Evolutionary conservation across 2,329 filamentous ascomycete genomes (phyloP).

Genomic region (Penicillium sp.): DNA sequence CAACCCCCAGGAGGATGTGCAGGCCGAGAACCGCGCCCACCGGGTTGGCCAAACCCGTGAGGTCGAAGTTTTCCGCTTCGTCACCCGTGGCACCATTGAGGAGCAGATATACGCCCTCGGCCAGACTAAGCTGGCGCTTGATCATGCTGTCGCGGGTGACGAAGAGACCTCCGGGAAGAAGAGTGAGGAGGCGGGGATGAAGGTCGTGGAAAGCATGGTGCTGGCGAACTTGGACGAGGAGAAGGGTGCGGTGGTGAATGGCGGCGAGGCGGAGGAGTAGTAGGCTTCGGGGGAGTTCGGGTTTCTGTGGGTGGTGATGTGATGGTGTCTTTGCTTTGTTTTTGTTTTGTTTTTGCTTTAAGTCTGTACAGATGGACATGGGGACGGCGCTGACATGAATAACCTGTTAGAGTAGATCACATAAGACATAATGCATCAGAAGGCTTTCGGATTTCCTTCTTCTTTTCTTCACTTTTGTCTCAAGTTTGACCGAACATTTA

Average conservation of each 20-base stretch:
- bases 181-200: constrained; percentile 48
- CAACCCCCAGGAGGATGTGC: constrained; percentile 97
- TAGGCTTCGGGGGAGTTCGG: neutral
- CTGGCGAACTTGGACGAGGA: constrained; percentile 37
- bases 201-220: constrained; percentile 49
- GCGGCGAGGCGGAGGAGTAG: neutral
- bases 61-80: constrained; percentile 83
- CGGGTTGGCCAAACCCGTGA: constrained; percentile 85
- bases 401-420: constrained; percentile 7
- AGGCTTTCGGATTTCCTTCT: neutral
- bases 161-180: constrained; percentile 50
- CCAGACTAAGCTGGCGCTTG: constrained; percentile 86
- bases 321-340: neutral
- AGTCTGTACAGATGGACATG: neutral
- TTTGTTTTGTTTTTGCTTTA: neutral
- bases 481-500: neutral
- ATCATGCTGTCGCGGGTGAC: constrained; percentile 65
- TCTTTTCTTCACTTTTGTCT: neutral
- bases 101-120: constrained; percentile 90
- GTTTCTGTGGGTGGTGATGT: neutral
- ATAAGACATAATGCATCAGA: constrained; percentile 10
- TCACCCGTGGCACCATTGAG: constrained; percentile 78
- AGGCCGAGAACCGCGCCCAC: constrained; percentile 95
- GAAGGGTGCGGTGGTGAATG: neutral
- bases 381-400: neutral